Percentiles rank a stretch among this genome's conserved stretches.
phyloP scores from a whole-genome alignment of 179 eudicot species.

The Sideroxylon spinosum region DNA sequence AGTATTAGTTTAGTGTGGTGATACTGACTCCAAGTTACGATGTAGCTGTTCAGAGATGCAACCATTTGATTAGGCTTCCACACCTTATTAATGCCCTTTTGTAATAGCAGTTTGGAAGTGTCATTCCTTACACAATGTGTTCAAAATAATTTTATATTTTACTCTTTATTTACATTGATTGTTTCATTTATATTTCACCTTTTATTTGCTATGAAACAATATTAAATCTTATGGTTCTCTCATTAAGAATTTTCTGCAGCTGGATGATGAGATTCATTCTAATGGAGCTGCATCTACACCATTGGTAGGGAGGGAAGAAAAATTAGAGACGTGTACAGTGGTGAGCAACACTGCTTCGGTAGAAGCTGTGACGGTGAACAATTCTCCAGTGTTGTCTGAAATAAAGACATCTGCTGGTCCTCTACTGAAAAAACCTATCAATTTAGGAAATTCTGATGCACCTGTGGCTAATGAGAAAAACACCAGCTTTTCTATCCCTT shows the following conservation, averaged over 20 bases:
- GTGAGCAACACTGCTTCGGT: constrained; percentile 22
- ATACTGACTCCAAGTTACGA: not conserved
- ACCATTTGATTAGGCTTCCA: not conserved
- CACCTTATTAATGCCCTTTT: not conserved
- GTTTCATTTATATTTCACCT: constrained; percentile 1
- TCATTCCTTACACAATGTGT: not conserved
- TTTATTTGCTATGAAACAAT: not conserved
- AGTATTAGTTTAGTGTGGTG: not conserved
- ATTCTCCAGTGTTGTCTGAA: constrained; percentile 24
- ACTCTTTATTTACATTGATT: not conserved
- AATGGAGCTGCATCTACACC: constrained; percentile 34
- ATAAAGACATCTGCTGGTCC: constrained; percentile 23
- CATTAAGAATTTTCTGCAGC: constrained; percentile 51
- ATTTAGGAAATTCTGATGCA: constrained; percentile 24
- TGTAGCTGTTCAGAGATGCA: not conserved
- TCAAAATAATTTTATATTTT: not conserved
- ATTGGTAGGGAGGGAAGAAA: constrained; percentile 25
- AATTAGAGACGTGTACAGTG: constrained; percentile 18
- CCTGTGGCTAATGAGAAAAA: constrained; percentile 22
- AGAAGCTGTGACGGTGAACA: constrained; percentile 22
- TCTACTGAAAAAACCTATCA: constrained; percentile 21
- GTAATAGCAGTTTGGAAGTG: not conserved
- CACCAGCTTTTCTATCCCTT: constrained; percentile 20
- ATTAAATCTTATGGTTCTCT: not conserved
- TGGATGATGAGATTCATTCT: constrained; percentile 53